Conservation (phyloP, 2,329 filamentous ascomycete species). For the Xylariomycetidae sp. region DNA sequence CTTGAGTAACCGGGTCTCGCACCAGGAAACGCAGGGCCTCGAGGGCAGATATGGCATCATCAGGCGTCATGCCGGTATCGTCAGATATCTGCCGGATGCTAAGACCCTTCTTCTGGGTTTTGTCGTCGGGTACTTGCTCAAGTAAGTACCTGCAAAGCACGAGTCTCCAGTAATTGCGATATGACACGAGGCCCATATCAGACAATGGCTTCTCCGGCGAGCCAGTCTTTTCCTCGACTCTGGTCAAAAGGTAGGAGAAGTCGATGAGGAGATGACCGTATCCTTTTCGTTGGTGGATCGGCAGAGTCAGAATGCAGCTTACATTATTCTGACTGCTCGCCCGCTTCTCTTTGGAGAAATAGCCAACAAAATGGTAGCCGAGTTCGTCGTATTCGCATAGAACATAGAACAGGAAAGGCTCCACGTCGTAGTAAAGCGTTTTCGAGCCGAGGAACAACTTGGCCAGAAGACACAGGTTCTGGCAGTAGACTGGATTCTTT, state of each 20-base stretch:
- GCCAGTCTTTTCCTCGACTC: slow-evolving; percentile 87
- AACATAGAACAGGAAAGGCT: slow-evolving; percentile 95
- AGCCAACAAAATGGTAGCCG: slow-evolving; percentile 96
- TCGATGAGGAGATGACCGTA: slow-evolving; percentile 97
- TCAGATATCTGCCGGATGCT: slow-evolving; percentile 69
- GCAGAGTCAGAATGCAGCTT: slow-evolving; percentile 90
- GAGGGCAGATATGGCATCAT: slow-evolving; percentile 90
- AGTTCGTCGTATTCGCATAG: slow-evolving; percentile 89
- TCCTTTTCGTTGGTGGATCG: slow-evolving; percentile 94
- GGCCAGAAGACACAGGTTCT: slow-evolving; percentile 90
- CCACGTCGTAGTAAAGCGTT: slow-evolving; percentile 95
- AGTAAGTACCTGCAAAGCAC: slow-evolving; percentile 81
- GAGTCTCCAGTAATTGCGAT: slow-evolving; percentile 94
- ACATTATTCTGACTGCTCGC: slow-evolving; percentile 95
- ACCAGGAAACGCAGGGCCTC: slow-evolving; percentile 87
- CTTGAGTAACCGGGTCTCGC: slow-evolving; percentile 78
- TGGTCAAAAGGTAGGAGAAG: slow-evolving; percentile 93
- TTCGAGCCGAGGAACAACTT: slow-evolving; percentile 99
- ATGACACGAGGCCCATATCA: slow-evolving; percentile 96
- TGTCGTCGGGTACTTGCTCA: slow-evolving; percentile 39
- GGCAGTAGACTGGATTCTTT: slow-evolving; percentile 97
- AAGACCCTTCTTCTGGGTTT: slow-evolving; percentile 39
- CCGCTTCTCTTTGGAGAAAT: slow-evolving; percentile 98
- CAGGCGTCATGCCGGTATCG: slow-evolving; percentile 88
- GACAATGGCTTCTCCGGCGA: slow-evolving; percentile 96